Percentiles rank a stretch among this genome's conserved stretches.
Evolutionary conservation across 768 basidiomycete species (phyloP).

Genomic region (Mycena filopes): DNA sequence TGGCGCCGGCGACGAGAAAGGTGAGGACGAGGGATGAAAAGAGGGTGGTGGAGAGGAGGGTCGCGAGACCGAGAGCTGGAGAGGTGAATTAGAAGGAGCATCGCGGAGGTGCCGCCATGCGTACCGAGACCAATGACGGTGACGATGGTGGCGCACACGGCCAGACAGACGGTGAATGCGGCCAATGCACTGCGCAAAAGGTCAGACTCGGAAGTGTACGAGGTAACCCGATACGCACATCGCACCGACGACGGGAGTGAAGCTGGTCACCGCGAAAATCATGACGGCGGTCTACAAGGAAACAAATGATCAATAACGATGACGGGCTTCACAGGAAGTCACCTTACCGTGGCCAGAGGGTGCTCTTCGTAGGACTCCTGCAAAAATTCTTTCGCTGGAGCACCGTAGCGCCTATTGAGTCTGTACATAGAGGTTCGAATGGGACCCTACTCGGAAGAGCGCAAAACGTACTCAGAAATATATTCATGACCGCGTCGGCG

Average conservation of each 20-base stretch:
- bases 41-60: not conserved
- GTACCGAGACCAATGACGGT: constrained; percentile 8
- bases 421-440: no score
- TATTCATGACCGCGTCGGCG: not conserved
- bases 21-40: not conserved
- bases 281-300: not conserved
- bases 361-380: constrained; percentile 7
- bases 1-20: not conserved
- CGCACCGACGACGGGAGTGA: not conserved
- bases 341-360: constrained; percentile 12
- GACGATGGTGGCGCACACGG: not conserved
- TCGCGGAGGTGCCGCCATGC: not conserved
- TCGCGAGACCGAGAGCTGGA: not conserved
- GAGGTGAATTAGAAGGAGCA: not conserved
- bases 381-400: constrained; percentile 2
- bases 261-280: constrained; percentile 4
- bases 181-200: not conserved
- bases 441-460: no score
- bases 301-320: not conserved
- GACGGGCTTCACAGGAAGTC: no score
- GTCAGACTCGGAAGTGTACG: not conserved
- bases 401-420: not conserved
- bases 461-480: not conserved
- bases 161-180: constrained; percentile 5
- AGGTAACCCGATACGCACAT: not conserved